These are phyloP conservation scores for Euphorbia pulcherrima DNA, from an alignment of 345 rosid genomes.

Conservation along the genomic window DNA sequence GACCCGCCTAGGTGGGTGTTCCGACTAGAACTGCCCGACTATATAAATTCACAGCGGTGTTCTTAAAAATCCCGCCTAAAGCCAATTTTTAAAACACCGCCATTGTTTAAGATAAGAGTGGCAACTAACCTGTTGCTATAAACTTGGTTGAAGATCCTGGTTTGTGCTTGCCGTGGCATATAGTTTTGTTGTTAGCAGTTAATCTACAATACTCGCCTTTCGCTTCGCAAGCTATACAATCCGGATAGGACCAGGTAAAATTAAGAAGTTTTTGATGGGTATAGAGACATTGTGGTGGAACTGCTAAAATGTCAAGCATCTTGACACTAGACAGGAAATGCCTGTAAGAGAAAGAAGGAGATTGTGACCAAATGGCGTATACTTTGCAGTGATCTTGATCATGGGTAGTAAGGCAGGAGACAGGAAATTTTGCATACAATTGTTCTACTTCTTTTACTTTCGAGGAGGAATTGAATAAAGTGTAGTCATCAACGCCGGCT, in stretches of 20 bases:
- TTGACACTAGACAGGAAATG: background rate
- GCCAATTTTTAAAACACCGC: too few relatives aligned
- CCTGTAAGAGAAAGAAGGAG: too few relatives aligned
- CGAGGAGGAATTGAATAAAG: background rate
- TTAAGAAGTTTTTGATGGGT: too few relatives aligned
- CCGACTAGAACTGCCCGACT: too few relatives aligned
- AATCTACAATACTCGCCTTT: background rate
- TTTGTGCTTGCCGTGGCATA: background rate
- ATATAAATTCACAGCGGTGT: too few relatives aligned
- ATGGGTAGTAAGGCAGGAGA: background rate
- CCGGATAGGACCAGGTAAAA: background rate
- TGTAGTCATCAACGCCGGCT: background rate
- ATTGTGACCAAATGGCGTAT: too few relatives aligned
- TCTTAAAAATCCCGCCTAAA: too few relatives aligned
- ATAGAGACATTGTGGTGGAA: background rate
- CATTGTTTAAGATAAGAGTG: too few relatives aligned
- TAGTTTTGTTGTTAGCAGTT: background rate
- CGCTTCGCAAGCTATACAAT: conserved; percentile 1
- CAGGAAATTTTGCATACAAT: too few relatives aligned
- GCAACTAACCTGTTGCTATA: too few relatives aligned
- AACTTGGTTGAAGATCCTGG: background rate
- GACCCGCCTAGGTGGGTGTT: too few relatives aligned
- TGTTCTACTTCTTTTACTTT: too few relatives aligned
- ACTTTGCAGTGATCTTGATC: background rate
- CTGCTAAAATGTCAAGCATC: background rate